Conservation (phyloP, 2,329 filamentous ascomycete species). For the Colletotrichum chrysophilum region DNA sequence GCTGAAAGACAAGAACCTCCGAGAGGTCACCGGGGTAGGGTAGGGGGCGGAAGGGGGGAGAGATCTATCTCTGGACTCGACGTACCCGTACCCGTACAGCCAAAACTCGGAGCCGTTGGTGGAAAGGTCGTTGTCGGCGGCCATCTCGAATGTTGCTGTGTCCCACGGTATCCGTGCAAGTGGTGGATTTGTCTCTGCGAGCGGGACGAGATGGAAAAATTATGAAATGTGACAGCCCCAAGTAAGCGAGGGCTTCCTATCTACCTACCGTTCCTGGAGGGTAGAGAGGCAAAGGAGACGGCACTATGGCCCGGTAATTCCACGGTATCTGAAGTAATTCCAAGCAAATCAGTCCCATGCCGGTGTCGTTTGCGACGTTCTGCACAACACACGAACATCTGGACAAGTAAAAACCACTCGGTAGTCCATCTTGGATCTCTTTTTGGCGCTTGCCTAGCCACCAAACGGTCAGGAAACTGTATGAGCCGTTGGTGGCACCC, state of each 20-base stretch:
- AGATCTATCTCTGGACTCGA: slow-evolving; percentile 17
- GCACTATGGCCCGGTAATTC: not conserved
- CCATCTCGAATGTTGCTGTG: slow-evolving; percentile 36
- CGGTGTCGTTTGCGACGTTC: not conserved
- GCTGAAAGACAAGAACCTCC: not conserved
- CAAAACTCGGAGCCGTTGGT: slow-evolving; percentile 73
- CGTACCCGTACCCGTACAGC: slow-evolving; percentile 96
- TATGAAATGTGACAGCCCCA: not conserved
- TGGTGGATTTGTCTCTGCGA: not conserved
- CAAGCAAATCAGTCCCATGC: not conserved
- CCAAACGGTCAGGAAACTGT: not conserved
- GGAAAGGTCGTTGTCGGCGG: slow-evolving; percentile 33
- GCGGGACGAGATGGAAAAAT: not conserved
- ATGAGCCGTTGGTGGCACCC: not conserved
- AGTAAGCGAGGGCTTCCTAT: not conserved
- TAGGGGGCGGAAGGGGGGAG: not conserved
- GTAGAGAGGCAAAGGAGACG: not conserved
- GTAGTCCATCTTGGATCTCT: not conserved
- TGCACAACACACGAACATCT: not conserved
- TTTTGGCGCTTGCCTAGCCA: slow-evolving; percentile 4
- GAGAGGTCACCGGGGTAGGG: not conserved
- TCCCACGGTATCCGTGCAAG: not conserved
- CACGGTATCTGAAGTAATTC: not conserved
- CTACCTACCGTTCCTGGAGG: not conserved
- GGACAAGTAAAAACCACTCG: not conserved